These are phyloP conservation scores for Apiospora phragmitis DNA, from an alignment of 2,329 filamentous ascomycete species.

Conservation along the genomic window DNA sequence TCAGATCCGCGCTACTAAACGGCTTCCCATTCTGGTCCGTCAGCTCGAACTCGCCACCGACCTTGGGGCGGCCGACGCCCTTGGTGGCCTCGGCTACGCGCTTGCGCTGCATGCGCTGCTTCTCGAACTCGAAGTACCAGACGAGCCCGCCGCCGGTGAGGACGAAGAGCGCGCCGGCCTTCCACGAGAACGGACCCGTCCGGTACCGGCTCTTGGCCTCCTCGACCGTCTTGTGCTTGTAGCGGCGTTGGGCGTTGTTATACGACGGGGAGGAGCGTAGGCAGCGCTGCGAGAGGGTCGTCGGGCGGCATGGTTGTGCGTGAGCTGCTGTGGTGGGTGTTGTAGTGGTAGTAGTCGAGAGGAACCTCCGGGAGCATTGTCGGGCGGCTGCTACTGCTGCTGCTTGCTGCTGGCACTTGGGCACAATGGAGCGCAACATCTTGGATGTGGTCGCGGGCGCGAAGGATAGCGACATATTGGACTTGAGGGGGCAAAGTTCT, in stretches of 20 bases:
- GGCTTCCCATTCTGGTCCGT: slow-evolving; percentile 77
- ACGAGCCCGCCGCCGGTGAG: slow-evolving; percentile 74
- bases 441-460: not conserved
- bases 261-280: not conserved
- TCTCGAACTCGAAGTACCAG: slow-evolving; percentile 92
- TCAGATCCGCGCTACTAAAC: slow-evolving; percentile 79
- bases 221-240: slow-evolving; percentile 55
- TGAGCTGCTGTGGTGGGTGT: too few species aligned
- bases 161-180: slow-evolving; percentile 84
- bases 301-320: not conserved
- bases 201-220: slow-evolving; percentile 59
- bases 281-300: slow-evolving; percentile 3
- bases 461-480: not conserved
- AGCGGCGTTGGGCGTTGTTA: slow-evolving; percentile 32
- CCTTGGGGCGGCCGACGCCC: slow-evolving; percentile 88
- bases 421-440: not conserved
- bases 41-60: slow-evolving; percentile 83
- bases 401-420: slow-evolving; percentile 6
- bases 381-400: not conserved
- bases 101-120: slow-evolving; percentile 85
- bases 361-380: slow-evolving; percentile 21
- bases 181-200: slow-evolving; percentile 84
- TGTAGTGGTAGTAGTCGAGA: slow-evolving; percentile 18
- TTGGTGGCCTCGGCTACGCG: slow-evolving; percentile 89
- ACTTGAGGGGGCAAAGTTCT: not conserved